A percentile compares a stretch with the other conserved stretches of the same genome.
These are phyloP conservation scores for Hortiboletus flavorubellus DNA, from an alignment of 768 basidiomycete species.

Conservation along the genomic window DNA sequence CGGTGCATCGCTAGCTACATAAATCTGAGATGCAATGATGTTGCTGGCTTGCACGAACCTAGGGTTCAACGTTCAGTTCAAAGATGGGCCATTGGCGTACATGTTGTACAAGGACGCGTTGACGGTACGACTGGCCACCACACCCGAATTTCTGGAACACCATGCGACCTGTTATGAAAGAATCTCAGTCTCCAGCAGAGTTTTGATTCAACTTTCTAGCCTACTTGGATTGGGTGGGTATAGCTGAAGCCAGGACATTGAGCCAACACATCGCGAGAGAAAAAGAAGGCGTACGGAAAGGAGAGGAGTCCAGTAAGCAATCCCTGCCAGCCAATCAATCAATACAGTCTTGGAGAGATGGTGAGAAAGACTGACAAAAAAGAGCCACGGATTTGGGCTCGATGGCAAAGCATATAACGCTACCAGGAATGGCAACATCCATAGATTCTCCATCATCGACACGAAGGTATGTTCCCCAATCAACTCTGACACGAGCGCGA, in stretches of 20 bases:
- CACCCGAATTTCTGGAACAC: conserved; percentile 60
- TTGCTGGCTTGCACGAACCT: conserved; percentile 43
- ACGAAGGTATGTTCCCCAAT: conserved; percentile 54
- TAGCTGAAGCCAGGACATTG: conserved; percentile 28
- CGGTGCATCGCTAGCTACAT: conserved; percentile 55
- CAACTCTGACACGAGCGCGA: conserved; percentile 49
- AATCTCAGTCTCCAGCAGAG: not conserved
- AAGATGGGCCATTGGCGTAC: conserved; percentile 16
- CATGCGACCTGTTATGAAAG: conserved; percentile 40
- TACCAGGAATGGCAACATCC: conserved; percentile 60
- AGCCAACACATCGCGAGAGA: not conserved
- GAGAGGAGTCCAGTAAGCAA: conserved; percentile 44
- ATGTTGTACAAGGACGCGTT: conserved; percentile 61
- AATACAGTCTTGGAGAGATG: not conserved
- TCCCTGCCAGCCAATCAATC: conserved; percentile 26
- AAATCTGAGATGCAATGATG: conserved; percentile 54
- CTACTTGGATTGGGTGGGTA: conserved; percentile 49
- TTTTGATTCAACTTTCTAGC: not conserved
- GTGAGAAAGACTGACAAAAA: conserved; percentile 39
- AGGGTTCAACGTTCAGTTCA: not conserved
- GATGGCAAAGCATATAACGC: conserved; percentile 48
- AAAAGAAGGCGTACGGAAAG: conserved; percentile 35
- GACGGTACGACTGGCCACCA: conserved; percentile 56
- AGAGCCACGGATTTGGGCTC: conserved; percentile 51
- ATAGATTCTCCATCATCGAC: conserved; percentile 52